Conservation (phyloP, 2,329 filamentous ascomycete species). For the Neofusicoccum umdonicola region DNA sequence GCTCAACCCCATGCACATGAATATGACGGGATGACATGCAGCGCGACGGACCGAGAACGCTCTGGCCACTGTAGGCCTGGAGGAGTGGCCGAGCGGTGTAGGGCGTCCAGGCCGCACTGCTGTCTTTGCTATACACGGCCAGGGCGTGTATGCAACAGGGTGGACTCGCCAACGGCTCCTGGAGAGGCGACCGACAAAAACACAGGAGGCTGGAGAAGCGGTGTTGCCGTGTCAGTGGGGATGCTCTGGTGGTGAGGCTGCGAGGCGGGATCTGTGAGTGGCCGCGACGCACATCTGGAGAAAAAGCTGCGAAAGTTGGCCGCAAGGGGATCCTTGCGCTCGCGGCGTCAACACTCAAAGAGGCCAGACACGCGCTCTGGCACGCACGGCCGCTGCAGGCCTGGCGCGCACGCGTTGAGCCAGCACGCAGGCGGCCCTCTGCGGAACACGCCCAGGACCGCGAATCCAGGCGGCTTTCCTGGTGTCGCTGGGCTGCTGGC, state of each 20-base stretch:
- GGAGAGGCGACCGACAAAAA: background rate
- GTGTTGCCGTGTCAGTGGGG: background rate
- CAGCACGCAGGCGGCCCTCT: background rate
- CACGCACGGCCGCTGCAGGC: constrained; percentile 3
- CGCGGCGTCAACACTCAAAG: background rate
- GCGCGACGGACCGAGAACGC: background rate
- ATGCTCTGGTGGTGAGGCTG: background rate
- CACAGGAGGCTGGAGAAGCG: background rate
- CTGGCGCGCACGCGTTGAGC: background rate
- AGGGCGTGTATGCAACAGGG: background rate
- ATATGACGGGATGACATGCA: constrained; percentile 4
- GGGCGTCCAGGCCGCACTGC: background rate
- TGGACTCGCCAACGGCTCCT: background rate
- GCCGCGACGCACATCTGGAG: background rate
- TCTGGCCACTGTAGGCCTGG: background rate
- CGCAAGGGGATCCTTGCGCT: background rate
- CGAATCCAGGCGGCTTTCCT: background rate
- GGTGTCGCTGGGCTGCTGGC: too few relatives aligned
- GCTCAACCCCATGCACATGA: background rate
- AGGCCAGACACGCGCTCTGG: background rate
- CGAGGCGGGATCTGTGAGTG: background rate
- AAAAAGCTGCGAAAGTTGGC: background rate
- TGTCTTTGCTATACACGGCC: background rate
- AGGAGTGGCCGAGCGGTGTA: background rate
- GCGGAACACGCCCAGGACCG: background rate